Evolutionary conservation across 306 rosid genomes (phyloP), one percentile per base, ranked within the genome.

Genomic region (Quercus suber): DNA sequence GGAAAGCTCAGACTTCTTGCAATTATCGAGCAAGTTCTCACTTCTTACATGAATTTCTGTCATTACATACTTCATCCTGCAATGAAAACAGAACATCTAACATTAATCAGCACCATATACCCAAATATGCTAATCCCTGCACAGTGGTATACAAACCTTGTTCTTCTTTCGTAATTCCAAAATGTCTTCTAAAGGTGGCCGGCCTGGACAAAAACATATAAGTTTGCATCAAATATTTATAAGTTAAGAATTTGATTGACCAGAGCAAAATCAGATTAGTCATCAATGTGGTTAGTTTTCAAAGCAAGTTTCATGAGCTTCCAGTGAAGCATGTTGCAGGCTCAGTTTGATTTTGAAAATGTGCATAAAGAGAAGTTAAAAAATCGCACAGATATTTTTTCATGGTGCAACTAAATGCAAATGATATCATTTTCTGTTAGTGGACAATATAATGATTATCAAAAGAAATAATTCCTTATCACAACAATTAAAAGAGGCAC

Each of bases 131-230:
- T 52, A 74, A 37, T 64, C 60, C 61, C 30, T 33, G 71, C n/a
- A 41, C 56, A 68, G 60, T 51, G 33, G 20, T 65, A 53, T 67
- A 73, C 68, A 15, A 81, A 91, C 98, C 99, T 92, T 79, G 77
- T 51, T 95, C 80, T 85, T 88, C 83, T 76, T 85, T 67, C 96
- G 88, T 45, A 83, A 80, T 73, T 85, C 88, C 82, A 95, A 68
- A 83, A 95, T 86, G 78, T 92, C 92, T 78, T 89, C 94, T 1
- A 95, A 79, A 25, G 99, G 87, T 1, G 94, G 98, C 52, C 98
- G 89, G 60, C 99, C 99, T 95, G 86, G 76, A 81, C 58, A 82
- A 79, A 57, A 77, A 65, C 56, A 56, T 14, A 65, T 65, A 31
- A 65, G 51, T 65, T 51, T 53, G 61, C 6, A 41, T 31, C 20